A percentile compares a stretch with the other conserved stretches of the same genome.
Evolutionary conservation across 805 yeast genomes (phyloP).

Genomic region (Myxozyma mucilagina): DNA sequence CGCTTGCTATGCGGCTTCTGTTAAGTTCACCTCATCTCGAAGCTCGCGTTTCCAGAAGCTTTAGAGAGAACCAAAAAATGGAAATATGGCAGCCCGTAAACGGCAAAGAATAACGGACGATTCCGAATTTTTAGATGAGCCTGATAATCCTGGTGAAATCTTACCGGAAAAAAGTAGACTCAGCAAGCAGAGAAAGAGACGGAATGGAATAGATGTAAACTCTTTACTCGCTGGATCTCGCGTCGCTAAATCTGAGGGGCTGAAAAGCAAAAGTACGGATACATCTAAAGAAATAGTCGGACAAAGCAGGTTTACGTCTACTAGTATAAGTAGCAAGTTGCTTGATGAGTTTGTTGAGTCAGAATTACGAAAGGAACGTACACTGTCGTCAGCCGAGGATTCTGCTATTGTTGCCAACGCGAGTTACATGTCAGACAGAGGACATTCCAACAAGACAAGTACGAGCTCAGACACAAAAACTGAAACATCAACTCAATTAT

Average conservation of each 20-base stretch:
- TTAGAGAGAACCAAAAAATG: not conserved
- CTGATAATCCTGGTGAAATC: no score
- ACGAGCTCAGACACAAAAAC: not conserved
- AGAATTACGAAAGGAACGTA: slow-evolving; percentile 3
- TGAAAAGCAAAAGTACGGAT: not conserved
- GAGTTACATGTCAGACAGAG: not conserved
- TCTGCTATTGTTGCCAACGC: not conserved
- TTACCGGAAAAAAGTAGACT: no score
- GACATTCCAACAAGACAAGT: not conserved
- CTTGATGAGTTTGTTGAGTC: slow-evolving; percentile 4
- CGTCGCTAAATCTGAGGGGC: no score
- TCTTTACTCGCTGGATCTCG: no score
- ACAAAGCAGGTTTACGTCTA: no score
- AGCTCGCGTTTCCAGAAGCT: not conserved
- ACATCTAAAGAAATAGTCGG: not conserved
- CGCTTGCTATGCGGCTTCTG: no score
- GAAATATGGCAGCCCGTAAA: not conserved
- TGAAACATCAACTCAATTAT: no score
- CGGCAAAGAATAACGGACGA: not conserved
- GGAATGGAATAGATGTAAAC: no score
- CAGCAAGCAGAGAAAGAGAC: no score
- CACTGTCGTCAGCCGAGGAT: not conserved
- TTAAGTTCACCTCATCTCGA: not conserved
- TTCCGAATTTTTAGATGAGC: not conserved
- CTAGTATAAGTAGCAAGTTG: not conserved